Percentiles rank a stretch among this genome's conserved stretches.
These are phyloP conservation scores for Apiotrichum sp. DNA, from an alignment of 1,284 basidiomycete species.

Conservation along the genomic window DNA sequence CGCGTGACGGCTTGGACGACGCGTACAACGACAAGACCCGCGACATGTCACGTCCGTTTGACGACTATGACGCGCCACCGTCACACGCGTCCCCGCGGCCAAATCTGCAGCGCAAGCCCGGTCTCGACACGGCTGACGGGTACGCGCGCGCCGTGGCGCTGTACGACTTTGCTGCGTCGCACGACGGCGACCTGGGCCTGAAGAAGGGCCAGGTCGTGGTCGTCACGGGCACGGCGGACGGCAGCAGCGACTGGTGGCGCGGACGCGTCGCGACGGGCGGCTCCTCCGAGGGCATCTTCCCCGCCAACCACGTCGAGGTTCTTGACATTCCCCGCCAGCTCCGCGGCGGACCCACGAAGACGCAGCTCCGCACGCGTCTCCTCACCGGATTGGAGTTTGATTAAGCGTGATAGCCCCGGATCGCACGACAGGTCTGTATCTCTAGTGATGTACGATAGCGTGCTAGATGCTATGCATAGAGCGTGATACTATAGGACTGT, in stretches of 20 bases:
- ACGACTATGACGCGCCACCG: slow-evolving; percentile 2
- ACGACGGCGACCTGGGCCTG: slow-evolving; percentile 76
- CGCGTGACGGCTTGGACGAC: slow-evolving; percentile 5
- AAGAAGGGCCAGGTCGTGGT: slow-evolving; percentile 74
- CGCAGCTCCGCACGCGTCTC: slow-evolving; percentile 28
- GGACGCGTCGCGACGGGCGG: slow-evolving; percentile 58
- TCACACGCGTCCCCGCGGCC: background rate
- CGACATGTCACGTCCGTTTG: slow-evolving; percentile 5
- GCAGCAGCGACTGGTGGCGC: slow-evolving; percentile 66
- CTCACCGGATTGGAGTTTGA: slow-evolving; percentile 10
- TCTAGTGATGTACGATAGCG: background rate
- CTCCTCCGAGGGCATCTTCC: slow-evolving; percentile 53
- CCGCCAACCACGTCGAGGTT: slow-evolving; percentile 56
- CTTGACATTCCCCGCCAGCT: slow-evolving; percentile 35
- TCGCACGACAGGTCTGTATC: background rate
- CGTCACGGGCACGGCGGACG: slow-evolving; percentile 67
- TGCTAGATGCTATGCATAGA: too few relatives aligned
- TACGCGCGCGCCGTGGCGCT: slow-evolving; percentile 67
- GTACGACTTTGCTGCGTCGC: slow-evolving; percentile 67
- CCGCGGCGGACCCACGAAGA: slow-evolving; percentile 26
- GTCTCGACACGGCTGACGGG: slow-evolving; percentile 31
- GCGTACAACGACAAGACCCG: slow-evolving; percentile 4
- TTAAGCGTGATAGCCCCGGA: background rate
- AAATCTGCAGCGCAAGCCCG: slow-evolving; percentile 15
- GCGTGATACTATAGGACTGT: too few relatives aligned